Conservation (phyloP, 768 basidiomycete genomes). For the Xerocomellus dryophilus region DNA sequence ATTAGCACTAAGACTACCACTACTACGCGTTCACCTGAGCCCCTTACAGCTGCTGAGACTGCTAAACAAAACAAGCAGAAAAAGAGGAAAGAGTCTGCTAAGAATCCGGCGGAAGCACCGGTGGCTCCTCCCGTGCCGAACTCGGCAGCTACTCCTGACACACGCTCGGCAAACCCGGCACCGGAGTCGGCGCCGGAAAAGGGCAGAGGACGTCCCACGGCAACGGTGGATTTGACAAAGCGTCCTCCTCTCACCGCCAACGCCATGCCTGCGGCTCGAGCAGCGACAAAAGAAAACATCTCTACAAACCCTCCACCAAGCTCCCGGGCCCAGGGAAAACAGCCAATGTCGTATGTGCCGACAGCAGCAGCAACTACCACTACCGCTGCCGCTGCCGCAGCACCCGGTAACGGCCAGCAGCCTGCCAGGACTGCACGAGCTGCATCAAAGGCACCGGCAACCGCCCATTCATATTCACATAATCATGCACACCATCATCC, state of each 20-base stretch:
- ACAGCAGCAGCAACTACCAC: conserved; percentile 22
- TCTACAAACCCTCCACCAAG: conserved; percentile 52
- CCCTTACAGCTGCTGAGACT: conserved; percentile 10
- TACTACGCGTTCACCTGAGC: conserved; percentile 25
- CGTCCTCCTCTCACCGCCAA: conserved; percentile 39
- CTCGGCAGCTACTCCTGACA: conserved; percentile 22
- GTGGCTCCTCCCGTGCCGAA: conserved; percentile 28
- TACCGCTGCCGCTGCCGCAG: conserved; percentile 36
- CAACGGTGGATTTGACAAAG: conserved; percentile 36
- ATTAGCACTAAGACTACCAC: conserved; percentile 30
- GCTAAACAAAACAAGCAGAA: conserved; percentile 39
- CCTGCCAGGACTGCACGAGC: conserved; percentile 43
- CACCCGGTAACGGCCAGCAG: conserved; percentile 32
- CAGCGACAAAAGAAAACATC: conserved; percentile 43
- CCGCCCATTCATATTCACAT: conserved; percentile 47
- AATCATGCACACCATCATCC: conserved; percentile 55
- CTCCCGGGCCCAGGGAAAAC: conserved; percentile 87
- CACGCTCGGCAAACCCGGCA: conserved; percentile 29
- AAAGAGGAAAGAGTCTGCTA: conserved; percentile 40
- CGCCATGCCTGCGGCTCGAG: conserved; percentile 43
- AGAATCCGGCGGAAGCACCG: conserved; percentile 23
- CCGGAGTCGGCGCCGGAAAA: conserved; percentile 34
- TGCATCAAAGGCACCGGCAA: conserved; percentile 57
- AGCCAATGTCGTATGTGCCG: conserved; percentile 75
- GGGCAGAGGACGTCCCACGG: conserved; percentile 32